These are phyloP conservation scores for Panellus pusillus DNA, from an alignment of 768 basidiomycete genomes.

Conservation along the genomic window DNA sequence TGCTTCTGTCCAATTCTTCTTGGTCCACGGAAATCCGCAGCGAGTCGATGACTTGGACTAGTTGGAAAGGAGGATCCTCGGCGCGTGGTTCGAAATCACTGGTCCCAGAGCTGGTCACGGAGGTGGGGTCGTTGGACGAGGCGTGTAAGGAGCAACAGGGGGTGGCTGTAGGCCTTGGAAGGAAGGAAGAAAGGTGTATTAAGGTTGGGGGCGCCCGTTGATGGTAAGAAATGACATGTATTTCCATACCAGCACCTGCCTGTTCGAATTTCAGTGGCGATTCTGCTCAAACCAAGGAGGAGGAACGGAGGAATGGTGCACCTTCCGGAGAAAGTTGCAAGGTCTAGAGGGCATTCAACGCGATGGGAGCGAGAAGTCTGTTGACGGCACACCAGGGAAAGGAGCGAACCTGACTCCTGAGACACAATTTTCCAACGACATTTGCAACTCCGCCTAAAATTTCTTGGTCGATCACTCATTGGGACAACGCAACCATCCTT, in stretches of 20 bases:
- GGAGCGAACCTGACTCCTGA: too few relatives aligned
- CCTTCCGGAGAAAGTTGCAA: conserved; percentile 11
- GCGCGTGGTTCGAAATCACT: background rate
- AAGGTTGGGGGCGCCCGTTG: too few relatives aligned
- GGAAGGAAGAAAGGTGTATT: too few relatives aligned
- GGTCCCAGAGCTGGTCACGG: background rate
- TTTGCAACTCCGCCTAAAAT: too few relatives aligned
- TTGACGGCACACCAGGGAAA: background rate
- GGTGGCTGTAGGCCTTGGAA: too few relatives aligned
- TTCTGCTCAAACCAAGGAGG: too few relatives aligned
- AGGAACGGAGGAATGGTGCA: background rate
- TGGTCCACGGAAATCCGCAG: conserved; percentile 3
- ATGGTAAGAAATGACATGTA: conserved; percentile 1
- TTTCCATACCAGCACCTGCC: conserved; percentile 9
- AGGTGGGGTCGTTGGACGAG: background rate
- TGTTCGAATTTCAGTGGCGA: too few relatives aligned
- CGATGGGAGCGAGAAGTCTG: conserved; percentile 1
- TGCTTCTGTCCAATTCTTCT: background rate
- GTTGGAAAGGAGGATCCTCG: background rate
- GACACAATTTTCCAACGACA: too few relatives aligned
- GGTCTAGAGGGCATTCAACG: too few relatives aligned
- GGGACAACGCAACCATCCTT: too few relatives aligned
- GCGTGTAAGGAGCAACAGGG: background rate
- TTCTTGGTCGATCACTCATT: too few relatives aligned
- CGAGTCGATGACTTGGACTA: conserved; percentile 7